Evolutionary conservation across 1,139 yeast species (phyloP).

Genomic region (Petasospora rhodanensis): DNA sequence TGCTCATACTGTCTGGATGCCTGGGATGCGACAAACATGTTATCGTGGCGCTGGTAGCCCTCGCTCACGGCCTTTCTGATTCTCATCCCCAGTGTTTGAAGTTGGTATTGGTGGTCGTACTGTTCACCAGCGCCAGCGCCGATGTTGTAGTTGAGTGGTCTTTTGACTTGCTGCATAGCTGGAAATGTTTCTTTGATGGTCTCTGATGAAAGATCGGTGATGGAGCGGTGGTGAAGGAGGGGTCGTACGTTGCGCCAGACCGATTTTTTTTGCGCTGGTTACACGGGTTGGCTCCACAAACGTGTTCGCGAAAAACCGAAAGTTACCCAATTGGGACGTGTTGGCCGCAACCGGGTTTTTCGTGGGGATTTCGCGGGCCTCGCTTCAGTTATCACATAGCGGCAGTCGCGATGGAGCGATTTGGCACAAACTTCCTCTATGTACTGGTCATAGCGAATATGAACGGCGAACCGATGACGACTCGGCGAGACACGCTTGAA

Average conservation of each 20-base stretch:
- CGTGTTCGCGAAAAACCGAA: no score
- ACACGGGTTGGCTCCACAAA: no score
- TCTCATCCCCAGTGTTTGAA: conserved; percentile 64
- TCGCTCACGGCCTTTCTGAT: conserved; percentile 63
- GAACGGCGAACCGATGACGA: no score
- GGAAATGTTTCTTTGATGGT: no score
- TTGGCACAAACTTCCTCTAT: conserved; percentile 20
- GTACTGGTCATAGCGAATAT: conserved; percentile 25
- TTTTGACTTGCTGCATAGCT: conserved; percentile 21
- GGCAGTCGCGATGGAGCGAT: conserved; percentile 9
- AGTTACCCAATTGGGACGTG: no score
- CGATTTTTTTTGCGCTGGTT: no score
- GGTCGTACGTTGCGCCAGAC: no score
- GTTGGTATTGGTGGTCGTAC: conserved; percentile 28
- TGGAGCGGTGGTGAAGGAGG: no score
- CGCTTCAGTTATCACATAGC: conserved; percentile 26
- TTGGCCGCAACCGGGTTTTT: not conserved
- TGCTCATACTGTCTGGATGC: conserved; percentile 6
- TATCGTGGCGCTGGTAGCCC: conserved; percentile 41
- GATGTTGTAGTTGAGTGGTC: conserved; percentile 18
- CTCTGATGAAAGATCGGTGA: no score
- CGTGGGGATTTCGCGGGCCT: conserved; percentile 3
- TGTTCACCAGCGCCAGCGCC: conserved; percentile 8
- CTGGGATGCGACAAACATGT: conserved; percentile 22
- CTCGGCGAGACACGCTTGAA: no score